Evolutionary conservation across 1,284 basidiomycete species (phyloP), one percentile per base, ranked within the genome.

Genomic region (Violaceomyces palustris): DNA sequence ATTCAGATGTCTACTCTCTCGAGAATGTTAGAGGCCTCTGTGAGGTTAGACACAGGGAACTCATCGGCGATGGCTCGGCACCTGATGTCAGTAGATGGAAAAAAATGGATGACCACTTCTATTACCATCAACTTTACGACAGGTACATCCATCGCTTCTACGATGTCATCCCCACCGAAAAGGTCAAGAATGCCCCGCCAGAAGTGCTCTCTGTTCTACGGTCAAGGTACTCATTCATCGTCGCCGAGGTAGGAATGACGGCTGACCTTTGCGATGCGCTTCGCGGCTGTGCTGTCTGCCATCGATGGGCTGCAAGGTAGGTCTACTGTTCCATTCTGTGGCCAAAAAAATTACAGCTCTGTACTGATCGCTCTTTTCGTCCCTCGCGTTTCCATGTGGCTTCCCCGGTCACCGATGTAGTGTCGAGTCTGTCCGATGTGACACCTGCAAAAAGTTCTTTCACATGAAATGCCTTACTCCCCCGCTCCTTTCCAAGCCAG

Each of bases 61-160:
- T 90, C 76, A 92, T 96, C 64, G 84, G 65, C 39, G 54, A 66
- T 26, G 67, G 67, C 17, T 55, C 57, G 10, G 55, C 68, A 5
- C 70, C 87, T 38, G 88, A 94, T 76, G 78, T 96, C 40, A 81
- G 85, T 64, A 85, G 86, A n/a, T 96, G 90, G 90, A 94, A 92
- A 78, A 88, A 87, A 75, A 82, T 84, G 37, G 88, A 90, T 11
- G 91, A 96, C 75, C 83, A 88, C 64, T 96, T 96, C 78, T 94
- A 91, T 79, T 96, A 90, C 78, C 83, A 84, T 63, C 84, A 87
- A 62, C 80, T 93, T 45, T 96, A 91, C 74, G 93, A 98, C 76
- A 88, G 92, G 34, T 97, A 96, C 77, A 88, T 96, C 75, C 92
- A 94, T 78, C 88, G 90, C 74, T 93, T 94, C 76, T 96, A 93